Evolutionary conservation across 352 stramenopile species (phyloP).

Genomic region (Globisporangium irregulare): DNA sequence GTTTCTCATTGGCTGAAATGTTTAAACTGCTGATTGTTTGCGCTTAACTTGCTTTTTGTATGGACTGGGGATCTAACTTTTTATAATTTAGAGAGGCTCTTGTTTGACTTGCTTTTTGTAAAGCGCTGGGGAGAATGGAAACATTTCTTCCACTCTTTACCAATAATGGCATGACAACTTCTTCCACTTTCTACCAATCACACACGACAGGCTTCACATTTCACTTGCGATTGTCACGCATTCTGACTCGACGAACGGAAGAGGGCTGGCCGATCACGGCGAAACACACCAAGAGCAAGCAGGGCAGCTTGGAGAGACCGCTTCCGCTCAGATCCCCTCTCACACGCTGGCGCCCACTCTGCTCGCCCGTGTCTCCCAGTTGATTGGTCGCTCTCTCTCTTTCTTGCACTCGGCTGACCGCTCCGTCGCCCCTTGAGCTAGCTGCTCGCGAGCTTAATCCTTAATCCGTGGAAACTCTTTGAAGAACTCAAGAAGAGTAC

Average conservation of each 20-base stretch:
- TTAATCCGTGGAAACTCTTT: not conserved
- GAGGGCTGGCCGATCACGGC: not conserved
- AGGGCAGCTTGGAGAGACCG: not conserved
- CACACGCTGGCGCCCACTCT: not conserved
- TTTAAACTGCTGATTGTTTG: too few species aligned
- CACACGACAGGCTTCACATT: too few species aligned
- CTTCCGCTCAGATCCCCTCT: not conserved
- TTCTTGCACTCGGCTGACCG: not conserved
- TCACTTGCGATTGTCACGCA: not conserved
- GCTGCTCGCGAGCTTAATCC: not conserved
- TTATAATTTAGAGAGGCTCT: too few species aligned
- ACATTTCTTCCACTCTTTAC: too few species aligned
- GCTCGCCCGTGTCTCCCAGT: not conserved
- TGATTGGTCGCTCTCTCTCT: not conserved
- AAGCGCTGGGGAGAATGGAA: too few species aligned
- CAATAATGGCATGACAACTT: too few species aligned
- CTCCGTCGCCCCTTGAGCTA: conserved; percentile 6
- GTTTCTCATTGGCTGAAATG: conserved; percentile 13
- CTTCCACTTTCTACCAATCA: too few species aligned
- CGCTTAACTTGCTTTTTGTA: too few species aligned
- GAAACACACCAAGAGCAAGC: not conserved
- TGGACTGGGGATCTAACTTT: too few species aligned
- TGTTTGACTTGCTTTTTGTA: too few species aligned
- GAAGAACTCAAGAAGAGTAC: not conserved
- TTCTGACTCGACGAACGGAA: conserved; percentile 9